These are phyloP conservation scores for Nidularia sp. DNA, from an alignment of 768 basidiomycete genomes.

Conservation along the genomic window DNA sequence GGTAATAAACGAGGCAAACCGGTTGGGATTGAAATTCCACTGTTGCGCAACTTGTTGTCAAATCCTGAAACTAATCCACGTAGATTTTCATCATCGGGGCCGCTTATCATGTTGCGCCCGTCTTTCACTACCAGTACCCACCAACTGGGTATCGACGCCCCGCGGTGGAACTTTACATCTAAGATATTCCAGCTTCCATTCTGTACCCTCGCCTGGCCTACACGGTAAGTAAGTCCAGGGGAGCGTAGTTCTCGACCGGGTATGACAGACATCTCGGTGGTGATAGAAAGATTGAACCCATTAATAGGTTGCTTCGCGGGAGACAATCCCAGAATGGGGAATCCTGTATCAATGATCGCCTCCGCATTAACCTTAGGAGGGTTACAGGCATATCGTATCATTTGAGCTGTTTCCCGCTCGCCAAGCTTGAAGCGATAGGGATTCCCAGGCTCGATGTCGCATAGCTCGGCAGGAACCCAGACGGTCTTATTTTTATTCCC, in stretches of 20 bases:
- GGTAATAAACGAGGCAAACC: conserved; percentile 33
- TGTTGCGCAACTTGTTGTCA: conserved; percentile 44
- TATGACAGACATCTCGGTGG: conserved; percentile 53
- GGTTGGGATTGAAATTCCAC: conserved; percentile 52
- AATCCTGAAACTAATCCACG: conserved; percentile 47
- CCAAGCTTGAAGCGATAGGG: conserved; percentile 57
- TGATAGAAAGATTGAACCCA: conserved; percentile 60
- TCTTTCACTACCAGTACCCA: conserved; percentile 66
- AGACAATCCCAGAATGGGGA: conserved; percentile 47
- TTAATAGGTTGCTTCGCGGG: conserved; percentile 30
- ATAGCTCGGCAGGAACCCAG: conserved; percentile 67
- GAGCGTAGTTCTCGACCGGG: conserved; percentile 63
- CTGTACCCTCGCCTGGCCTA: conserved; percentile 36
- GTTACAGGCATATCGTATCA: conserved; percentile 70
- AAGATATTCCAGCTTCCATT: conserved; percentile 79
- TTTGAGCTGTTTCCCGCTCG: conserved; percentile 58
- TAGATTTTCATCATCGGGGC: conserved; percentile 39
- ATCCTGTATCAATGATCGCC: conserved; percentile 54
- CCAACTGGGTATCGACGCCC: conserved; percentile 52
- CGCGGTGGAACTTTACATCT: conserved; percentile 62
- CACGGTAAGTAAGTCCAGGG: conserved; percentile 54
- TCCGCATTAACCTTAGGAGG: conserved; percentile 56
- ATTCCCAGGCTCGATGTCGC: conserved; percentile 56
- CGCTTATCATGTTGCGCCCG: conserved; percentile 27
- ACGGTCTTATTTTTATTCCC: conserved; percentile 23